Evolutionary conservation across 345 rosid genomes (phyloP), one percentile per base, ranked within the genome.

Genomic region (Melaleuca alternifolia): DNA sequence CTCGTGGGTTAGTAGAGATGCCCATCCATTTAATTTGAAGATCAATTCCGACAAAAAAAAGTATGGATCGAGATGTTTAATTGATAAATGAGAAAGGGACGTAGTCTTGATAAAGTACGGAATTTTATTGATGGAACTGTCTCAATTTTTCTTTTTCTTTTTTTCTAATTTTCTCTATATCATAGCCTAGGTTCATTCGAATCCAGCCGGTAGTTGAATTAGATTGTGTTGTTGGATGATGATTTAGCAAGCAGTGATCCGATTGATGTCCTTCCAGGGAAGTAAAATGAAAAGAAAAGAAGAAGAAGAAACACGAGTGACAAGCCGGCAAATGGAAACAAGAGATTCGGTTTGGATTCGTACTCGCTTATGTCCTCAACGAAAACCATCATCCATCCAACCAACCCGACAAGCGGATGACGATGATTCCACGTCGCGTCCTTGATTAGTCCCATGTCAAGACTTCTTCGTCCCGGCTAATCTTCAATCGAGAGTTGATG

Each of bases 51-150:
- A 9, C 3, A 5, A 3, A 16, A 0, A 33, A 2, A 71, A 71
- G 1, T 23, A 16, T 3, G 20, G 0, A 2, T 5, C 0, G 1
- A 7, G 4, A 30, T 30, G 44, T 30, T 30, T 5, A 51, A 10
- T 62, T 3, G 21, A 16, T 10, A 61, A 61, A 33, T 16, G 1
- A 8, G 9, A 33, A 65, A 33, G 6, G 12, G 46, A 10, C 16
- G 33, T 5, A 62, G 0, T 3, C 0, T 28, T 2, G 1, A 7
- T 14, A 62, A 2, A 57, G 14, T 11, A 57, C 11, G 46, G 16
- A 59, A 59, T 0, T 0, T 6, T 30, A 62, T 7, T 15, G 21
- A 15, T 62, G 44, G 10, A 18, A 33, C 4, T 16, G 9, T 6
- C 33, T 65, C 12, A 1, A 41, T 2, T 41, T 15, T 15, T 20